A percentile compares a stretch with the other conserved stretches of the same genome.
phyloP scores from a whole-genome alignment of 306 rosid species.

The Lathyrus oleraceus region DNA sequence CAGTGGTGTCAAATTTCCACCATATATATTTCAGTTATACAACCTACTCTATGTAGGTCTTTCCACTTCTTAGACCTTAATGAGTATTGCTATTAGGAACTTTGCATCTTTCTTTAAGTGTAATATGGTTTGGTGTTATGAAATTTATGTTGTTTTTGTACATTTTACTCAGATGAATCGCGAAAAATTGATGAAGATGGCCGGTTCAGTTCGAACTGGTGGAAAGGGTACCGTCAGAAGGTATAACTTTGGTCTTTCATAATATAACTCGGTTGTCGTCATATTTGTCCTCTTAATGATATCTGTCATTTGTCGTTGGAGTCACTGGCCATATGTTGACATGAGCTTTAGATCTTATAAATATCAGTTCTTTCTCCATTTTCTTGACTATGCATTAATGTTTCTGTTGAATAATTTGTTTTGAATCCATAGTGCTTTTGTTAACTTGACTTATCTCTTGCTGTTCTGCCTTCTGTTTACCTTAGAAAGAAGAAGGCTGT shows the following conservation, averaged over 20 bases:
- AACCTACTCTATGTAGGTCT: too few relatives aligned
- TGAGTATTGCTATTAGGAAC: neutral
- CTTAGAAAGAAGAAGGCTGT: conserved; percentile 98
- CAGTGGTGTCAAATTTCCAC: neutral
- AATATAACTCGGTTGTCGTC: neutral
- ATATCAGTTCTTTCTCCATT: neutral
- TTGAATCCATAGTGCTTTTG: neutral
- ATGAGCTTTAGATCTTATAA: neutral
- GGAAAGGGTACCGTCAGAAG: conserved; percentile 97
- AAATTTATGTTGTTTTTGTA: conserved; percentile 19
- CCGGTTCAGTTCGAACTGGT: conserved; percentile 95
- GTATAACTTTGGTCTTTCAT: conserved; percentile 33
- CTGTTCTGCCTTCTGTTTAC: conserved; percentile 17
- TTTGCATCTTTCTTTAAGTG: neutral
- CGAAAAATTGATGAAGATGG: conserved; percentile 85
- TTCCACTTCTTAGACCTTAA: too few relatives aligned
- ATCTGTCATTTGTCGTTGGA: neutral
- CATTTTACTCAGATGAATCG: conserved; percentile 65
- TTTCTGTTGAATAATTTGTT: too few relatives aligned
- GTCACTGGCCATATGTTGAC: neutral
- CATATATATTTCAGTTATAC: neutral
- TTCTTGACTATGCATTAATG: neutral
- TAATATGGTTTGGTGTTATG: neutral
- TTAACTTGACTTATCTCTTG: neutral
- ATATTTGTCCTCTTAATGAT: too few relatives aligned